Percentiles rank a stretch among this genome's conserved stretches.
phyloP scores from a whole-genome alignment of 176 grass and related monocot genomes.

The Rhynchospora pubera region DNA sequence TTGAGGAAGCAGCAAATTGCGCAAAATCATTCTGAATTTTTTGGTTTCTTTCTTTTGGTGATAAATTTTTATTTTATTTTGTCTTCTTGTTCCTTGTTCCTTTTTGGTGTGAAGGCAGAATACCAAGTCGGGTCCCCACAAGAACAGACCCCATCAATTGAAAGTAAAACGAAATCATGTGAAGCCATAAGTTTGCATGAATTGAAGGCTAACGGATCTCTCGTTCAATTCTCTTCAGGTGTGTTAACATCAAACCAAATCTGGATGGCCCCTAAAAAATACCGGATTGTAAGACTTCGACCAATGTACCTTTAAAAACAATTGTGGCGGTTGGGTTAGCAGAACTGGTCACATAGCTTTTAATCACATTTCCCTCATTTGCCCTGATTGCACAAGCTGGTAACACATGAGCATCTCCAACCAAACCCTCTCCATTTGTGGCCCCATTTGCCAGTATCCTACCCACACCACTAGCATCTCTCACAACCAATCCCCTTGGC shows the following conservation, averaged over 20 bases:
- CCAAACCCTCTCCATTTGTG: slow-evolving; percentile 74
- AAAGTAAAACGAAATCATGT: slow-evolving; percentile 3
- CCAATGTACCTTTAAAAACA: slow-evolving; percentile 57
- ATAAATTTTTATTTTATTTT: neutral
- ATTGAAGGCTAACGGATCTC: neutral
- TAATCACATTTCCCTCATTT: slow-evolving; percentile 61
- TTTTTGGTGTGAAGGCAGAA: no score
- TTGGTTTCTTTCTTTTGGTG: neutral
- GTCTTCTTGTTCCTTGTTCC: neutral
- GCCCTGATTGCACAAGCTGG: slow-evolving; percentile 71
- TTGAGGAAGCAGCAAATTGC: neutral
- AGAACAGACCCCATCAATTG: no score
- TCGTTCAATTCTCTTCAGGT: neutral
- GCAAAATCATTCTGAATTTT: neutral
- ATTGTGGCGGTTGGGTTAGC: slow-evolving; percentile 52
- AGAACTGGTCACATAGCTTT: slow-evolving; percentile 40
- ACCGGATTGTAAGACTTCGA: no score
- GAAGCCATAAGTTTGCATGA: neutral
- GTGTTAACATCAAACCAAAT: no score
- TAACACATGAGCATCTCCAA: slow-evolving; percentile 85
- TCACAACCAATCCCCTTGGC: slow-evolving; percentile 91
- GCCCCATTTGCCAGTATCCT: slow-evolving; percentile 79
- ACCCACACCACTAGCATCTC: slow-evolving; percentile 58
- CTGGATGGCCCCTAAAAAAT: no score
- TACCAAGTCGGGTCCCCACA: no score